Evolutionary conservation across 2,329 filamentous ascomycete genomes (phyloP).

Genomic region (Sporothrix brunneoviolacea): DNA sequence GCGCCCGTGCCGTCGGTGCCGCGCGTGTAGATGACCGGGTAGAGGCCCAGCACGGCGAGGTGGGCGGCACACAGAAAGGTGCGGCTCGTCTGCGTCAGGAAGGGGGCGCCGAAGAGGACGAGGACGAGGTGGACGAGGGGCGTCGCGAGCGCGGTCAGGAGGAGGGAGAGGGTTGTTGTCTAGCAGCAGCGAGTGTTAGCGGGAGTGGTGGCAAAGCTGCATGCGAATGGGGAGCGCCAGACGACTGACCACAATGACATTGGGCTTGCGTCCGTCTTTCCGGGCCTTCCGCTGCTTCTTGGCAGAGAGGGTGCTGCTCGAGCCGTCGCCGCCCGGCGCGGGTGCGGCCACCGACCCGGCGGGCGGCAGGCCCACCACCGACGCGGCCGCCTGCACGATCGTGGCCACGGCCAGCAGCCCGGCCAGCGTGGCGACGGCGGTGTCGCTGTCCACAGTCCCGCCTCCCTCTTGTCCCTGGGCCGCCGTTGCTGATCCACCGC

Average conservation of each 20-base stretch:
- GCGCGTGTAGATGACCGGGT: constrained; percentile 79
- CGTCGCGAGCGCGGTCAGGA: constrained; percentile 64
- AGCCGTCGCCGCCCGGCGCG: constrained; percentile 36
- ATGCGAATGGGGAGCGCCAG: not conserved
- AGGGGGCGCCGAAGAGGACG: constrained; percentile 85
- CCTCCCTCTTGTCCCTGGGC: not conserved
- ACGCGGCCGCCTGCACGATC: constrained; percentile 40
- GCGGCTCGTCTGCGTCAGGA: constrained; percentile 71
- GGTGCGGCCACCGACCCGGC: constrained; percentile 35
- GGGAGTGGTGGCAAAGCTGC: not conserved
- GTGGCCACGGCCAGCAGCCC: constrained; percentile 25
- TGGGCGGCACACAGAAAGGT: constrained; percentile 78
- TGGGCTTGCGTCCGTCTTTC: constrained; percentile 38
- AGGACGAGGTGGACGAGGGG: constrained; percentile 57
- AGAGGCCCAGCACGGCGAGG: constrained; percentile 68
- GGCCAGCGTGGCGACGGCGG: constrained; percentile 23
- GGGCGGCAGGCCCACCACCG: constrained; percentile 56
- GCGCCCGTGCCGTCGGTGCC: constrained; percentile 60
- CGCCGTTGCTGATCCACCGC: not conserved
- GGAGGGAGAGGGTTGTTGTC: constrained; percentile 40
- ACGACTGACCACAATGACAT: constrained; percentile 40
- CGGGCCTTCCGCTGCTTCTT: constrained; percentile 36
- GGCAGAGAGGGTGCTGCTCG: too few relatives aligned
- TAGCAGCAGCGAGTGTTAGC: constrained; percentile 22
- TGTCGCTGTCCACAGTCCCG: constrained; percentile 6